These are phyloP conservation scores for Cryptosporidium muris DNA, from an alignment of 169 alveolate genomes.

Conservation along the genomic window DNA sequence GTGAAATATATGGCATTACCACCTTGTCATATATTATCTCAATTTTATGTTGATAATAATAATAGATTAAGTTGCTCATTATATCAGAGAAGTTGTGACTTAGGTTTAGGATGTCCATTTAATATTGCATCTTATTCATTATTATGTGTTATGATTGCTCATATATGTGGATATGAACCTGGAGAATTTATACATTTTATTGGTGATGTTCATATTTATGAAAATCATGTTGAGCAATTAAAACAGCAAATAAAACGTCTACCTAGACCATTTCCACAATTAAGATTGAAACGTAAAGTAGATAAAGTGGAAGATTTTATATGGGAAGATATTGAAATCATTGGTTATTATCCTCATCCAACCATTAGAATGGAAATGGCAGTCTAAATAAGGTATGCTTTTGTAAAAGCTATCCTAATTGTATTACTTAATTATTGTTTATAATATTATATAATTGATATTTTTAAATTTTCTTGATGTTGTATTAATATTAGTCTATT, in stretches of 20 bases:
- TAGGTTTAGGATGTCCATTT: slow-evolving; percentile 98
- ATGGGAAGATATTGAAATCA: slow-evolving; percentile 87
- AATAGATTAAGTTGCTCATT: slow-evolving; percentile 90
- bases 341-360: slow-evolving; percentile 89
- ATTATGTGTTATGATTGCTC: slow-evolving; percentile 94
- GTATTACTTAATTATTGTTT: neutral
- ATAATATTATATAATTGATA: neutral
- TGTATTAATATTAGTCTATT: neutral
- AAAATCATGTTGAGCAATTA: slow-evolving; percentile 92
- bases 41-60: slow-evolving; percentile 91
- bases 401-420: neutral
- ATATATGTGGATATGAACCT: slow-evolving; percentile 87
- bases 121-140: slow-evolving; percentile 97
- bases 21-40: slow-evolving; percentile 97
- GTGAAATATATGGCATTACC: slow-evolving; percentile 97
- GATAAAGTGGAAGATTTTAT: slow-evolving; percentile 88
- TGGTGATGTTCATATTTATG: slow-evolving; percentile 97
- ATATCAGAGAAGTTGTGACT: slow-evolving; percentile 97
- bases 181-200: slow-evolving; percentile 93
- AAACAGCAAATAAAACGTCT: slow-evolving; percentile 88
- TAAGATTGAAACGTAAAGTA: slow-evolving; percentile 86
- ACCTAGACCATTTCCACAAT: slow-evolving; percentile 97
- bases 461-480: neutral
- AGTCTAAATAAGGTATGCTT: slow-evolving; percentile 72
- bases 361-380: slow-evolving; percentile 91